Conservation (phyloP, 2,329 filamentous ascomycete genomes). For the Cordyceps sp. region DNA sequence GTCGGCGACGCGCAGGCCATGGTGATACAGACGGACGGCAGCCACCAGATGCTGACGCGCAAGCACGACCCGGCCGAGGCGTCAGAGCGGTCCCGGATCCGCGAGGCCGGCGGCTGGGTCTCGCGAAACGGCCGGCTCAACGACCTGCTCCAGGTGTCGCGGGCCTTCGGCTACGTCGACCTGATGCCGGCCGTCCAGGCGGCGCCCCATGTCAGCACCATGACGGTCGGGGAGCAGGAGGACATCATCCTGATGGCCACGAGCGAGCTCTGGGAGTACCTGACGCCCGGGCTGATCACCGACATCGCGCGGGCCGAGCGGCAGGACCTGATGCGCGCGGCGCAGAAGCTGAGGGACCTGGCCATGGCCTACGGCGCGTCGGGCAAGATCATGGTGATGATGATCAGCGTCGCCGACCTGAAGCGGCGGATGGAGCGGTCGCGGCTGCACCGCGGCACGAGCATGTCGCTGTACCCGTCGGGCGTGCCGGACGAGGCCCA, state of each 20-base stretch:
- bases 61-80: conserved; percentile 90
- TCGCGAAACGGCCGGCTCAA: conserved; percentile 90
- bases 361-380: conserved; percentile 91
- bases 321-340: conserved; percentile 80
- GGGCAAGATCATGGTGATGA: conserved; percentile 98
- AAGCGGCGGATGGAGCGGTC: conserved; percentile 68
- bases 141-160: conserved; percentile 76
- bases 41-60: conserved; percentile 65
- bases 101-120: conserved; percentile 89
- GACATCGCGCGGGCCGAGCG: conserved; percentile 81
- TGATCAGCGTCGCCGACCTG: conserved; percentile 81
- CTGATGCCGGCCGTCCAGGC: conserved; percentile 88
- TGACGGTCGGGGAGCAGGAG: conserved; percentile 71
- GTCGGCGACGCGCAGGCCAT: conserved; percentile 94
- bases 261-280: conserved; percentile 86
- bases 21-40: conserved; percentile 76
- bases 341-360: conserved; percentile 85
- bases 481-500: conserved; percentile 54
- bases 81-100: conserved; percentile 70
- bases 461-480: conserved; percentile 70
- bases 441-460: conserved; percentile 57
- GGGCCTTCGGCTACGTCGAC: conserved; percentile 88
- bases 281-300: conserved; percentile 77
- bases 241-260: conserved; percentile 89
- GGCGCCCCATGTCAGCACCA: conserved; percentile 64